A percentile compares a stretch with the other conserved stretches of the same genome.
Evolutionary conservation across 345 rosid species (phyloP).

Genomic region (Geranium rotundifolium): DNA sequence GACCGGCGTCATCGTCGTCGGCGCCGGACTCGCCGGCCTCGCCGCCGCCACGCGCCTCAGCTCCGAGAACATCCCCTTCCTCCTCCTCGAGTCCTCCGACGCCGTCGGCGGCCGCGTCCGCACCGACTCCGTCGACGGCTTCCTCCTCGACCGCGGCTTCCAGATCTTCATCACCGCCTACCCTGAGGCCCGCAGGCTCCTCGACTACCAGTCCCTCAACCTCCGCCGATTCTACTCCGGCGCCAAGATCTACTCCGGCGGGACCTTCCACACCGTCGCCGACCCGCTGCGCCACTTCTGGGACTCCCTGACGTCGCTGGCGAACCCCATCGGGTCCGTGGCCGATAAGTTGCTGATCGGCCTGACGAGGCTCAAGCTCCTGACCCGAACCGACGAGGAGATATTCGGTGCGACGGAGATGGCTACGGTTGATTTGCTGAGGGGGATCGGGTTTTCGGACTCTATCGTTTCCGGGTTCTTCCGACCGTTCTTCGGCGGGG

Average conservation of each 20-base stretch:
- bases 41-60: conserved; percentile 71
- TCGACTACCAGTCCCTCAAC: conserved; percentile 44
- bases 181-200: conserved; percentile 75
- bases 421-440: conserved; percentile 39
- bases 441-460: conserved; percentile 56
- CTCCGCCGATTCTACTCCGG: conserved; percentile 74
- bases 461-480: conserved; percentile 50
- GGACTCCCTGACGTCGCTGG: conserved; percentile 50
- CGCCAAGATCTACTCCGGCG: conserved; percentile 48
- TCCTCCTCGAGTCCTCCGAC: conserved; percentile 73
- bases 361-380: conserved; percentile 41
- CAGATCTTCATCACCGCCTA: conserved; percentile 93
- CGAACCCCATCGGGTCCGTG: conserved; percentile 74
- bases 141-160: conserved; percentile 83
- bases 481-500: conserved; percentile 82
- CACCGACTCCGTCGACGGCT: conserved; percentile 72
- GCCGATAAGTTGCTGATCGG: conserved; percentile 70
- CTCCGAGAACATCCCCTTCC: conserved; percentile 48
- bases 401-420: conserved; percentile 39
- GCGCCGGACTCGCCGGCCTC: conserved; percentile 84
- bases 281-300: conserved; percentile 74
- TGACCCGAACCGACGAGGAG: conserved; percentile 47
- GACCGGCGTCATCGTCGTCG: conserved; percentile 50
- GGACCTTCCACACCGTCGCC: conserved; percentile 67
- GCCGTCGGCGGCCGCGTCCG: conserved; percentile 84